Evolutionary conservation across 139 green algal genomes (phyloP).

Genomic region (Closterium sp.): DNA sequence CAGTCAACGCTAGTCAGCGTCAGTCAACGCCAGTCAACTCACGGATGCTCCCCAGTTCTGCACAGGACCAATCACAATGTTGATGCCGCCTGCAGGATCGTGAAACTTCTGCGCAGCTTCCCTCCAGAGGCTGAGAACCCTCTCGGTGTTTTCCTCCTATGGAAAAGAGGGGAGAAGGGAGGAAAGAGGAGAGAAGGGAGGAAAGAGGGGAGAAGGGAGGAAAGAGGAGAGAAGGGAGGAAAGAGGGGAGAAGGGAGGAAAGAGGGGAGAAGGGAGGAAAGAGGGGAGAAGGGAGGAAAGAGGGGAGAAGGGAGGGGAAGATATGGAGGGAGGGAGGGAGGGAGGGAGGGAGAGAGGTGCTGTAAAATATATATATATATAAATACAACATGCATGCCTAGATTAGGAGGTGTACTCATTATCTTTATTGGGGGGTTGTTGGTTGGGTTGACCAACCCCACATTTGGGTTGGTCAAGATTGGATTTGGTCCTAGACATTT

Average conservation of each 20-base stretch:
- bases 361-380: no score
- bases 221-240: neutral
- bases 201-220: neutral
- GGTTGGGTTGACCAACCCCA: no score
- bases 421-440: no score
- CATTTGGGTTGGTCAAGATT: no score
- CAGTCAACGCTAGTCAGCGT: neutral
- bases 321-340: no score
- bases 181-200: neutral
- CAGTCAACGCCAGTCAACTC: neutral
- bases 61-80: slow-evolving; percentile 47
- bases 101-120: slow-evolving; percentile 44
- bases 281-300: neutral
- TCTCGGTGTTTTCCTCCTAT: slow-evolving; percentile 29
- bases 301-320: neutral
- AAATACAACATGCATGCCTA: no score
- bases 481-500: no score
- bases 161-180: neutral
- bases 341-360: neutral
- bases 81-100: slow-evolving; percentile 42
- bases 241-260: neutral
- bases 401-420: no score
- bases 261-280: neutral
- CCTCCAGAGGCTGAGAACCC: slow-evolving; percentile 25
- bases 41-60: slow-evolving; percentile 34